Base-by-base conservation (phyloP, 352 stramenopile genomes). In the Aphanomyces cochlioides region DNA sequence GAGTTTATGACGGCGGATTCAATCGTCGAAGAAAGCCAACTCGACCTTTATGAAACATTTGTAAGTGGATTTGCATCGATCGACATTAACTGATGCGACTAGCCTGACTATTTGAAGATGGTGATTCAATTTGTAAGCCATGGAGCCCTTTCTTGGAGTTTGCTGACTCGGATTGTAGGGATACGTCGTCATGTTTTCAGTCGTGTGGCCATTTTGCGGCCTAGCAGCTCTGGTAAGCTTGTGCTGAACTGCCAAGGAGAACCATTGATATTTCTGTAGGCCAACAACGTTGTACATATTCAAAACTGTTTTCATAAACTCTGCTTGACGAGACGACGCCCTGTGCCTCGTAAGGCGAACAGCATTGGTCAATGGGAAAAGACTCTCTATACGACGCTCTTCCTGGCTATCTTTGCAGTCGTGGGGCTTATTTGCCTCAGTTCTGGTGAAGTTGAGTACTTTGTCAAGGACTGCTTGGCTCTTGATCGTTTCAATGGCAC, bases 171-270 rank as follows among this genome's bases (percentile, higher is more conserved):
- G 41, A 21, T 34, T 40, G 3, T 67, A 94, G 86, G 87, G 87
- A 76, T 94, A 91, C 50, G 83, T 94, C 19, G 87, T 94, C 28
- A 95, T 95, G 87, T 93, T 95, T 73, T 95, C 87, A 1, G 83
- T 91, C 34, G 84, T 95, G 45, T 95, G 85, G 87, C 87, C 87
- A 39, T 93, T 95, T 64, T 95, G 87, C 56, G 84, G 83, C 10
- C 76, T 95, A 39, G 84, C 84, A 7, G 87, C 81, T 5, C 75
- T 94, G 28, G 81, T 78, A 60, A 6, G 41, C 5, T 61, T 13
- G 45, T n/a, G n/a, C 45, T 19, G 13, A n/a, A 19, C 2, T 53
- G 45, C 13, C 45, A 19, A 4, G 39, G 7, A 15, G 28, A 28
- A 28, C 28, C 28, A 4, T 72, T 3, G 21, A 37, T 72, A 15